These are phyloP conservation scores for Scleroderma citrinum DNA, from an alignment of 768 basidiomycete species.

Conservation along the genomic window DNA sequence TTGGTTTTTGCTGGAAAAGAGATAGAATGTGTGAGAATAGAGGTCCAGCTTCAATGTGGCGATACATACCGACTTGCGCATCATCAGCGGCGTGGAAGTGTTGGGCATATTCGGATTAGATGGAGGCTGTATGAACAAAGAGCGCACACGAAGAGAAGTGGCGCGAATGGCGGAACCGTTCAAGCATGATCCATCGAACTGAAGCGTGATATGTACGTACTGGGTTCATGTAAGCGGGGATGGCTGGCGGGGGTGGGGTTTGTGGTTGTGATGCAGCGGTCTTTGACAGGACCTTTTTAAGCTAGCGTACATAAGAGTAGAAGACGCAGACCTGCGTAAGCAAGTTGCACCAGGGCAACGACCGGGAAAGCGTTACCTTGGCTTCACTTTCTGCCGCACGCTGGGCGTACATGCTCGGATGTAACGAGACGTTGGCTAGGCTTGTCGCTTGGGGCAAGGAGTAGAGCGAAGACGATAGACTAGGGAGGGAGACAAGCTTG, in stretches of 20 bases:
- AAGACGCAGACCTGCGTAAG: slow-evolving; percentile 4
- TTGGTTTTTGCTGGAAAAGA: slow-evolving; percentile 25
- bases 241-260: slow-evolving; percentile 21
- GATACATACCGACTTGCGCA: slow-evolving; percentile 45
- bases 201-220: slow-evolving; percentile 25
- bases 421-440: slow-evolving; percentile 58
- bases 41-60: neutral
- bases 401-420: slow-evolving; percentile 64
- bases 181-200: neutral
- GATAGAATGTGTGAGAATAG: neutral
- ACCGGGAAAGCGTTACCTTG: slow-evolving; percentile 42
- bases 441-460: slow-evolving; percentile 68
- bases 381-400: slow-evolving; percentile 69
- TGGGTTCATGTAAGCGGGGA: slow-evolving; percentile 31
- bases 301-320: slow-evolving; percentile 26
- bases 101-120: slow-evolving; percentile 32
- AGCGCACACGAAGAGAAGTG: slow-evolving; percentile 6
- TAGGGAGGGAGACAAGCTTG: slow-evolving; percentile 67
- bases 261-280: slow-evolving; percentile 32
- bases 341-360: neutral
- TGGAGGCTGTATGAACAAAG: slow-evolving; percentile 26
- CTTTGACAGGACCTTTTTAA: slow-evolving; percentile 61
- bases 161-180: neutral
- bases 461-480: slow-evolving; percentile 61
- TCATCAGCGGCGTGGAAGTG: slow-evolving; percentile 46